These are phyloP conservation scores for Nepenthes alata DNA, from an alignment of 179 eudicot genomes.

Conservation along the genomic window DNA sequence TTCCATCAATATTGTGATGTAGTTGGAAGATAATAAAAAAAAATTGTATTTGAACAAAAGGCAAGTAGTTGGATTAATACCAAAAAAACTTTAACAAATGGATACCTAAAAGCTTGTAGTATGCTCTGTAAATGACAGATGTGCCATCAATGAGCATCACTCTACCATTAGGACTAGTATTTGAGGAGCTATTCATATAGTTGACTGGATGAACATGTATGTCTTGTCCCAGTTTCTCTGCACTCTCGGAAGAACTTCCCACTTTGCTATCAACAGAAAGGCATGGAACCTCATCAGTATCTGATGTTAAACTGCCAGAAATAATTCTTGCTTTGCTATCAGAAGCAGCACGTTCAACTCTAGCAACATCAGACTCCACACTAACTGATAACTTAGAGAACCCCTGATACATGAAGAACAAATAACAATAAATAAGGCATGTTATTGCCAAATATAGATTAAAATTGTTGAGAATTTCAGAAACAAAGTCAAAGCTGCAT, in stretches of 20 bases:
- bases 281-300: slow-evolving; percentile 5
- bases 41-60: too few relatives aligned
- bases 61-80: background rate
- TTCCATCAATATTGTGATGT: too few relatives aligned
- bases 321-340: background rate
- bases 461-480: background rate
- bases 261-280: slow-evolving; percentile 19
- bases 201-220: slow-evolving; percentile 18
- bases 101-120: slow-evolving; percentile 80
- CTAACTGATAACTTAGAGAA: slow-evolving; percentile 12
- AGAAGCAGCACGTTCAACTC: slow-evolving; percentile 10
- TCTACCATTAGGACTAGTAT: slow-evolving; percentile 44
- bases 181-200: slow-evolving; percentile 11
- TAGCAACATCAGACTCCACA: slow-evolving; percentile 8
- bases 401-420: slow-evolving; percentile 14
- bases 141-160: slow-evolving; percentile 98
- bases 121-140: slow-evolving; percentile 78
- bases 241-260: slow-evolving; percentile 25
- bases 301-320: slow-evolving; percentile 10
- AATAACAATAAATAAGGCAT: background rate
- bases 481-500: background rate
- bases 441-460: background rate
- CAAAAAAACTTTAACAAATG: background rate
- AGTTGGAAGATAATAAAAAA: too few relatives aligned
- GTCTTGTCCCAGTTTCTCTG: slow-evolving; percentile 16